A percentile compares a stretch with the other conserved stretches of the same genome.
phyloP scores from a whole-genome alignment of 192 early-diverging fungal genomes.

The Coemansia sp. region DNA sequence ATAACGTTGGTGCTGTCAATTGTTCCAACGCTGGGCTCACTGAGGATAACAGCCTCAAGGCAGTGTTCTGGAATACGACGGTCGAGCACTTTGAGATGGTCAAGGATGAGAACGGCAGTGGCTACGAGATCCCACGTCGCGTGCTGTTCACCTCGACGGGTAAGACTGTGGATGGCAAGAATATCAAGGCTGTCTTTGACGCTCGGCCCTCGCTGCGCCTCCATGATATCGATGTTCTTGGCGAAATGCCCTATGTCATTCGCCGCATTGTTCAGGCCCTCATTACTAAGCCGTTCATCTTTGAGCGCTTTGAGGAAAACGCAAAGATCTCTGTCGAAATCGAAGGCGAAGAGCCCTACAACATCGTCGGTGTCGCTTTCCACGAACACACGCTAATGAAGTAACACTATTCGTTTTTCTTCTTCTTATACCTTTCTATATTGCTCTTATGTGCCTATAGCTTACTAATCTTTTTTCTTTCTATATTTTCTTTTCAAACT shows the following conservation, averaged over 20 bases:
- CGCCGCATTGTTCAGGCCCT: constrained; percentile 88
- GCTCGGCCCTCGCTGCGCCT: constrained; percentile 62
- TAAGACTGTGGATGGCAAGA: constrained; percentile 69
- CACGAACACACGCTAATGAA: constrained; percentile 77
- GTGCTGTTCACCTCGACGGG: constrained; percentile 78
- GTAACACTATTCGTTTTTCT: background rate
- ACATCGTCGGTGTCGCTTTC: constrained; percentile 69
- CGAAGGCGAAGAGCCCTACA: constrained; percentile 64
- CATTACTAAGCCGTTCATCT: constrained; percentile 90
- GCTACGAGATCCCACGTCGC: constrained; percentile 77
- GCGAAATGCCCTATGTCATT: constrained; percentile 90
- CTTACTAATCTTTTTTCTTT: background rate
- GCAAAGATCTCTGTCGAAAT: constrained; percentile 65
- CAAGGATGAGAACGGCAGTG: constrained; percentile 72
- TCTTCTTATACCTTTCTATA: background rate
- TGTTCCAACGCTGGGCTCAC: constrained; percentile 76
- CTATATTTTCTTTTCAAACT: background rate
- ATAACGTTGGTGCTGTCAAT: constrained; percentile 63
- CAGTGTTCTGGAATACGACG: constrained; percentile 74
- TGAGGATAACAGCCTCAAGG: constrained; percentile 63
- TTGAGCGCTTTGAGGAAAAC: constrained; percentile 82
- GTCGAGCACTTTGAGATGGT: constrained; percentile 61
- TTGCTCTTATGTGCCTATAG: constrained; percentile 9
- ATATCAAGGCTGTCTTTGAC: constrained; percentile 63
- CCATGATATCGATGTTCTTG: constrained; percentile 86